Conservation (phyloP, 306 rosid species). For the Acacia confusa region DNA sequence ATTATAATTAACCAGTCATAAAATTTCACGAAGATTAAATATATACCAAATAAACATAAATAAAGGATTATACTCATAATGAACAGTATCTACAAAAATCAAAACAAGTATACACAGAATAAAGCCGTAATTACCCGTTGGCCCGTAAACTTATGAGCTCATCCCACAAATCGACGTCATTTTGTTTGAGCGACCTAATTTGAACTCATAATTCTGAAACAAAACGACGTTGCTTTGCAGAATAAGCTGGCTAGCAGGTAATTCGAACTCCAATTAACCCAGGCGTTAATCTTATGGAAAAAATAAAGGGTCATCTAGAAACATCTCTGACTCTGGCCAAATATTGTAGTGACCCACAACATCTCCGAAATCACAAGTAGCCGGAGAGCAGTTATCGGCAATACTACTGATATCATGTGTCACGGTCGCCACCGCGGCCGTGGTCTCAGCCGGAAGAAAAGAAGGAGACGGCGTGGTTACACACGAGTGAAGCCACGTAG, state of each 20-base stretch:
- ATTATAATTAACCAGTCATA: background rate
- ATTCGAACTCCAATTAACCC: too few species aligned
- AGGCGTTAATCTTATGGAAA: constrained; percentile 43
- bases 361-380: constrained; percentile 46
- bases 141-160: too few species aligned
- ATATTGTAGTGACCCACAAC: constrained; percentile 28
- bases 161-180: too few species aligned
- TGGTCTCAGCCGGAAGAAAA: constrained; percentile 27
- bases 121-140: background rate
- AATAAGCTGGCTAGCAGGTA: too few species aligned
- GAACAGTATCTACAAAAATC: constrained; percentile 18
- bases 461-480: constrained; percentile 49
- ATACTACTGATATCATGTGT: background rate
- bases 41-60: background rate
- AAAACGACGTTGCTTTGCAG: too few species aligned
- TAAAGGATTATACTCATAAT: background rate
- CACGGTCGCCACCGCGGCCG: background rate
- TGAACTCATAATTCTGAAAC: too few species aligned
- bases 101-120: background rate
- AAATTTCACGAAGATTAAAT: background rate
- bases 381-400: constrained; percentile 45
- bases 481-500: constrained; percentile 55
- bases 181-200: too few species aligned
- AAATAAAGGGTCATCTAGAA: constrained; percentile 66
- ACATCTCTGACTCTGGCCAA: constrained; percentile 56